Evolutionary conservation across 192 early-diverging fungal genomes (phyloP).

Genomic region (Phycomyces nitens): DNA sequence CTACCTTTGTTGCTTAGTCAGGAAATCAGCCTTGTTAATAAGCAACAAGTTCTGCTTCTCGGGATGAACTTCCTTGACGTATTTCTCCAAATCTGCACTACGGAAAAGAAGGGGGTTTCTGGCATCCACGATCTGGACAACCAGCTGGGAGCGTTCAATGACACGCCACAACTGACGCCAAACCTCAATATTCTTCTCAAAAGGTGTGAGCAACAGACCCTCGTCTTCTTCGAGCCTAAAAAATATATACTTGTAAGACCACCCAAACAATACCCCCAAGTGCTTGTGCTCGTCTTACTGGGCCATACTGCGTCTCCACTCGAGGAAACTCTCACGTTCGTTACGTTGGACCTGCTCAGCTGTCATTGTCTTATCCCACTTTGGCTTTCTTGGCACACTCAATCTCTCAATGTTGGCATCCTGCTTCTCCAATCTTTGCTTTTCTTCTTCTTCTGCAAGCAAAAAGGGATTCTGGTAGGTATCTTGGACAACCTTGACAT

Average conservation of each 20-base stretch:
- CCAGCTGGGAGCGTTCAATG: slow-evolving; percentile 90
- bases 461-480: slow-evolving; percentile 81
- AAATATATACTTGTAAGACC: background rate
- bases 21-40: slow-evolving; percentile 98
- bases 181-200: slow-evolving; percentile 97
- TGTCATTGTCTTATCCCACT: slow-evolving; percentile 86
- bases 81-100: slow-evolving; percentile 81
- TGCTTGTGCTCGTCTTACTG: slow-evolving; percentile 30
- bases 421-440: slow-evolving; percentile 72
- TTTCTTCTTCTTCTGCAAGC: slow-evolving; percentile 73
- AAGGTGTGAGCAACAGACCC: slow-evolving; percentile 92
- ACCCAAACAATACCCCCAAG: no score
- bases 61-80: slow-evolving; percentile 86
- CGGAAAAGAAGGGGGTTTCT: slow-evolving; percentile 93
- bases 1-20: slow-evolving; percentile 82
- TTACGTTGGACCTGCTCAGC: slow-evolving; percentile 70
- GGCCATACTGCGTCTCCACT: slow-evolving; percentile 87
- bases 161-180: slow-evolving; percentile 99
- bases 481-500: slow-evolving; percentile 78
- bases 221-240: slow-evolving; percentile 85
- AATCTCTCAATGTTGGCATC: slow-evolving; percentile 68
- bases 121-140: slow-evolving; percentile 99
- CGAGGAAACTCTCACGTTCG: slow-evolving; percentile 87
- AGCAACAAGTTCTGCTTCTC: slow-evolving; percentile 86
- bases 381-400: slow-evolving; percentile 83